These are phyloP conservation scores for Candida loeiensis DNA, from an alignment of 805 yeast species.

Conservation along the genomic window DNA sequence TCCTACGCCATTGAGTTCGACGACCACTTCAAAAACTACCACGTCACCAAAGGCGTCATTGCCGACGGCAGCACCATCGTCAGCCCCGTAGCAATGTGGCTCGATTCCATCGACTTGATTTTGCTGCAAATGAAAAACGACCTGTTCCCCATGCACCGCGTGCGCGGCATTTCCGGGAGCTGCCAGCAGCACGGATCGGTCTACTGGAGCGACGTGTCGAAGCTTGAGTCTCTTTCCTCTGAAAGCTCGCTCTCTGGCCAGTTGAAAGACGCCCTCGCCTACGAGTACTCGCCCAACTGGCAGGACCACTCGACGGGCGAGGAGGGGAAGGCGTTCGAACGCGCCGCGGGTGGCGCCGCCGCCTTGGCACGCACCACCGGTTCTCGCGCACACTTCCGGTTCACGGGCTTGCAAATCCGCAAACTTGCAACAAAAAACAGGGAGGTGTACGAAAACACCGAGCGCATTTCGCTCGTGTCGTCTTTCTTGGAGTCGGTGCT, in stretches of 20 bases:
- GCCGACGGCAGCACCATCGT: slow-evolving; percentile 57
- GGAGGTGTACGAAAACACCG: slow-evolving; percentile 51
- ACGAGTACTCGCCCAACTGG: slow-evolving; percentile 81
- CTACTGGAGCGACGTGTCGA: slow-evolving; percentile 61
- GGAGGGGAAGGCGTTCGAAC: slow-evolving; percentile 63
- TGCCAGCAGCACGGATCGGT: slow-evolving; percentile 94
- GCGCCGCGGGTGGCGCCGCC: slow-evolving; percentile 54
- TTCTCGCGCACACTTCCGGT: slow-evolving; percentile 82
- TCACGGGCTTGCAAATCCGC: slow-evolving; percentile 89
- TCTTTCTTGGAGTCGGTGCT: slow-evolving; percentile 72
- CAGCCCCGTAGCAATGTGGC: slow-evolving; percentile 88
- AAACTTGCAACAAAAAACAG: slow-evolving; percentile 59
- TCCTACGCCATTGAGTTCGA: slow-evolving; percentile 74
- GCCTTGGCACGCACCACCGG: slow-evolving; percentile 70
- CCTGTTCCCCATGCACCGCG: slow-evolving; percentile 54
- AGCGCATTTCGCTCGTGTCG: slow-evolving; percentile 69
- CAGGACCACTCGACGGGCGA: slow-evolving; percentile 85
- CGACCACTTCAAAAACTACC: slow-evolving; percentile 54
- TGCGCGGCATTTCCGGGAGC: slow-evolving; percentile 74
- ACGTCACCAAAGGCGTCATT: slow-evolving; percentile 71
- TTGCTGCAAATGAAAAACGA: slow-evolving; percentile 49
- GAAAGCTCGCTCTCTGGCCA: slow-evolving; percentile 39
- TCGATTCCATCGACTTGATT: slow-evolving; percentile 72
- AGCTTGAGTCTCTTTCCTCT: slow-evolving; percentile 26
- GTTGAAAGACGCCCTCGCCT: slow-evolving; percentile 53